Conservation (phyloP, 148 eudicot species). For the Limonium bicolor region DNA sequence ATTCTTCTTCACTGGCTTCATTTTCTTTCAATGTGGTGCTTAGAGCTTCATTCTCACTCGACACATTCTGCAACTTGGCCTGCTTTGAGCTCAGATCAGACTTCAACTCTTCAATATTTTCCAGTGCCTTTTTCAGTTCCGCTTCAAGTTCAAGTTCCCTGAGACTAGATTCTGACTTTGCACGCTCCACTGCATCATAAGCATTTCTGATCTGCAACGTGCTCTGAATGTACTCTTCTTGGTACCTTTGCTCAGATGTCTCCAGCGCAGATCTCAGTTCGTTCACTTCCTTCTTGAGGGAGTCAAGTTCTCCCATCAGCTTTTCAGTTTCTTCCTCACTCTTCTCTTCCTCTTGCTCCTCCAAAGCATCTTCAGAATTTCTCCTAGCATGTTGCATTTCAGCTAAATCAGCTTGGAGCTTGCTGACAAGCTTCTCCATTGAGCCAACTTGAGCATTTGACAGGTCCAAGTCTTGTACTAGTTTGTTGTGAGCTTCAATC, state of each 20-base stretch:
- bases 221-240: conserved; percentile 55
- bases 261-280: conserved; percentile 44
- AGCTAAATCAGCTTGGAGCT: conserved; percentile 23
- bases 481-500: conserved; percentile 29
- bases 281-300: conserved; percentile 32
- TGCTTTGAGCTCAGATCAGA: conserved; percentile 26
- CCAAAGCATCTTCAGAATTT: conserved; percentile 7
- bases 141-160: conserved; percentile 38
- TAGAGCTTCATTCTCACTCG: conserved; percentile 18
- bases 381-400: neutral
- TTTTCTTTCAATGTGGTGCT: conserved; percentile 14
- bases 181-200: conserved; percentile 44
- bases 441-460: conserved; percentile 33
- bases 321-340: conserved; percentile 14
- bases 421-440: conserved; percentile 33
- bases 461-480: conserved; percentile 39
- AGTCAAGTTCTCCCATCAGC: conserved; percentile 33
- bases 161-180: conserved; percentile 33
- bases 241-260: conserved; percentile 50
- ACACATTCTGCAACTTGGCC: conserved; percentile 13
- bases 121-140: conserved; percentile 25
- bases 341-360: conserved; percentile 1
- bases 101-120: conserved; percentile 34
- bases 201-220: conserved; percentile 64
- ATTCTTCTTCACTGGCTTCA: conserved; percentile 10